These are phyloP conservation scores for Apodospora peruviana DNA, from an alignment of 495 filamentous ascomycete genomes.

Conservation along the genomic window DNA sequence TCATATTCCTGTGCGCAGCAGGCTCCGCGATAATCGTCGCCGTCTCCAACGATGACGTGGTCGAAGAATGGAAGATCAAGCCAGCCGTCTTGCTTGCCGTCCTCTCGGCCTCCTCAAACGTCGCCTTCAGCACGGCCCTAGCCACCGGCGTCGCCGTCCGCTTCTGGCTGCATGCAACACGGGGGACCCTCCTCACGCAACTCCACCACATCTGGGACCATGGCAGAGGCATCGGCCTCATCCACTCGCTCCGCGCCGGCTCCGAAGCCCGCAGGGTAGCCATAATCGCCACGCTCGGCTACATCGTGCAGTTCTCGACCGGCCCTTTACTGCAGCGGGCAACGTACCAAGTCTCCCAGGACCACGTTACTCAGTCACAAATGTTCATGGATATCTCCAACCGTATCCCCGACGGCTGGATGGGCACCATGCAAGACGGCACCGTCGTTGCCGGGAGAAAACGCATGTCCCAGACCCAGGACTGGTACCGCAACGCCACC, in stretches of 20 bases:
- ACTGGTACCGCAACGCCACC: too few species aligned
- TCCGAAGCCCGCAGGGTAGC: slow-evolving; percentile 6
- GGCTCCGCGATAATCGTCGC: too few species aligned
- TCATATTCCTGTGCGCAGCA: too few species aligned
- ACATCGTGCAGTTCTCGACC: slow-evolving; percentile 8
- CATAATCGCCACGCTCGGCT: slow-evolving; percentile 4
- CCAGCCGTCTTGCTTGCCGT: slow-evolving; percentile 13
- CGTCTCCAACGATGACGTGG: too few species aligned
- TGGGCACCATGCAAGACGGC: background rate
- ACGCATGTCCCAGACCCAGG: too few species aligned
- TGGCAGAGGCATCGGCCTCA: slow-evolving; percentile 6
- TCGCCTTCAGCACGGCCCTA: slow-evolving; percentile 9
- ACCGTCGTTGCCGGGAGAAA: too few species aligned
- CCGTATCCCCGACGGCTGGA: slow-evolving; percentile 13
- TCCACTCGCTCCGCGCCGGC: slow-evolving; percentile 9
- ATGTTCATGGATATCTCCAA: slow-evolving; percentile 7
- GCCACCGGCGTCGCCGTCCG: slow-evolving; percentile 12
- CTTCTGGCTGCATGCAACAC: slow-evolving; percentile 8
- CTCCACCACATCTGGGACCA: slow-evolving; percentile 18
- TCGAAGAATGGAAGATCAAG: too few species aligned
- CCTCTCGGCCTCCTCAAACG: slow-evolving; percentile 10
- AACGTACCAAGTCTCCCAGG: slow-evolving; percentile 1
- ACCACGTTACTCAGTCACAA: background rate
- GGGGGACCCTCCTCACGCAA: slow-evolving; percentile 6
- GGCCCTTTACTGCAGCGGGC: slow-evolving; percentile 10